Base-by-base conservation (phyloP, 176 grass and related monocot genomes). In the Eragrostis nindensis region DNA sequence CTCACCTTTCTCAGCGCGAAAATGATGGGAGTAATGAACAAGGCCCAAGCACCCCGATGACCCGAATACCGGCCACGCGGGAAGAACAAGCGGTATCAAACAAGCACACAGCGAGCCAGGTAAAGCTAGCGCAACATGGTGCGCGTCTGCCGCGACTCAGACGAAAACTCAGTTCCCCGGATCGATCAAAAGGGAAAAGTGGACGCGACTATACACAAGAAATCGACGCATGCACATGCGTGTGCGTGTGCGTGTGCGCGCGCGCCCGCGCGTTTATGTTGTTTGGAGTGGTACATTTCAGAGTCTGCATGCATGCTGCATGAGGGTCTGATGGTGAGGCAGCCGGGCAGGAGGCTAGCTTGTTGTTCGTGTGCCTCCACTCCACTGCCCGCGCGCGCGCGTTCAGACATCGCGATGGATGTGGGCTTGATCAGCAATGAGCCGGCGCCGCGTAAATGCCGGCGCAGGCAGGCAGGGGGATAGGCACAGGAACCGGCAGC, bases 41-140 rank as follows among this genome's bases (percentile, higher is more conserved):
- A 73, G 49, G 15, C 12, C 19, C 26, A 63, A 49, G 41, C 29
- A 8, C 43, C n/a, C n/a, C n/a, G n/a, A n/a, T n/a, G n/a, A n/a
- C n/a, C 42, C 53, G 55, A 22, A 63, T 19, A 24, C 68, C 40
- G 26, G 14, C 8, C 65, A 12, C 5, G 46, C 56, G 32, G 41
- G 32, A n/a, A n/a, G n/a, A 87, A 74, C 79, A 87, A 71, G 25
- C 36, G 10, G 79, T 82, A 77, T 3, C 62, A 7, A 70, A 82
- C 79, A 71, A 77, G 32, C 61, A 48, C 55, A 7, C 46, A 47
- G 15, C n/a, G n/a, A n/a, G n/a, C 50, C 42, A 4, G 30, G 47
- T 68, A 80, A 25, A 67, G 46, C n/a, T n/a, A n/a, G n/a, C 73
- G 13, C 48, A 49, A 16, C 25, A 77, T 46, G 38, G 70, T n/a